Evolutionary conservation across 805 yeast genomes (phyloP), one percentile per base, ranked within the genome.

Genomic region (Torulaspora quercuum): DNA sequence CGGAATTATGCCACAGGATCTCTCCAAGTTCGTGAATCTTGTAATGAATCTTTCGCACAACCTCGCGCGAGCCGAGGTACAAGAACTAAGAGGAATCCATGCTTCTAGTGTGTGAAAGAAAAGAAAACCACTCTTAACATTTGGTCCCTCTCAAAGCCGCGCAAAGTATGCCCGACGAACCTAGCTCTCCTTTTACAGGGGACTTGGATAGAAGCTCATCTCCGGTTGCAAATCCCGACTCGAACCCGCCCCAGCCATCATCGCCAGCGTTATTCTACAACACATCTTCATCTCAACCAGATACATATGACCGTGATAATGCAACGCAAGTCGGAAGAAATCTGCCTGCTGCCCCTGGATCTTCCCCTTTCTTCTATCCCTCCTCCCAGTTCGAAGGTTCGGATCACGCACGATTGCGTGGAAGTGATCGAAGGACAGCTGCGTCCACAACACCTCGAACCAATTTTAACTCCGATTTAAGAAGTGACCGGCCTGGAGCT

Each of bases 341-440:
- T 9, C 34, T 33, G 13, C 38, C 40, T n/a, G 51, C 47, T 14
- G 53, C 40, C 24, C 61, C 60, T 16, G 66, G 63, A 1, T 67
- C 73, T 4, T 72, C 76, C 2, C 76, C 77, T 12, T 51, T 72
- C 28, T 64, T 57, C 33, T 69, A 69, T 33, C 65, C 74, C 1
- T 62, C 73, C 8, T 59, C 67, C 7, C 42, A 48, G 10, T 50
- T 51, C 11, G 50, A 42, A 6, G 39, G 50, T 5, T 65, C 70
- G 4, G 67, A 61, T 23, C 41, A 37, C 20, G 25, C 34, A 6
- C 29, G 27, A 5, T 37, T 53, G 3, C 49, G 45, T 13, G 33
- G 53, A 17, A 41, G 53, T 31, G 24, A 29, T 21, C 35, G 30
- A n/a, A 10, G 18, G 19, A 38, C 44, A 12, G 37, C 37, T 12